These are phyloP conservation scores for Epithele typhae DNA, from an alignment of 768 basidiomycete genomes.

Conservation along the genomic window DNA sequence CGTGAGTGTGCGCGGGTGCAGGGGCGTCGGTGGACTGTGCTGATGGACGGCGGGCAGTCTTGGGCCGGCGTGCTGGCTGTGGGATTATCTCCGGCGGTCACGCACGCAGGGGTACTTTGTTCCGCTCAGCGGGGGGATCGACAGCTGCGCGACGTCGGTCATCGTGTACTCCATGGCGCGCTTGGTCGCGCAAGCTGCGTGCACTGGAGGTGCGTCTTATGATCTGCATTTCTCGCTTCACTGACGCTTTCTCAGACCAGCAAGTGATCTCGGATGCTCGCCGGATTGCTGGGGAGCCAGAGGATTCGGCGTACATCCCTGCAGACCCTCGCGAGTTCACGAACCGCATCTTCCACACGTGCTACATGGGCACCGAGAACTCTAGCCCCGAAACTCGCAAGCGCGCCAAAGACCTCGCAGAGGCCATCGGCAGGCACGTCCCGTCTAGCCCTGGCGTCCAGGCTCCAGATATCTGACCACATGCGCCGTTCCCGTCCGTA, in stretches of 20 bases:
- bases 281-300: constrained; percentile 81
- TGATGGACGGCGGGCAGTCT: constrained; percentile 45
- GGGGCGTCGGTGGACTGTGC: too few relatives aligned
- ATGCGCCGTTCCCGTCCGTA: too few relatives aligned
- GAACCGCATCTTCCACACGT: constrained; percentile 88
- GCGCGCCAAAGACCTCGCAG: constrained; percentile 82
- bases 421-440: constrained; percentile 83
- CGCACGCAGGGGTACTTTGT: constrained; percentile 93
- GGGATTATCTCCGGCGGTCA: constrained; percentile 97
- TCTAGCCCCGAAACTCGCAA: constrained; percentile 82
- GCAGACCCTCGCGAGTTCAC: constrained; percentile 85
- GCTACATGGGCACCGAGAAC: constrained; percentile 99
- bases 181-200: constrained; percentile 77
- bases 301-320: constrained; percentile 79
- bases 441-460: neutral
- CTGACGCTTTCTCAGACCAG: constrained; percentile 44
- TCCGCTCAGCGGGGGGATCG: constrained; percentile 93
- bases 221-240: neutral
- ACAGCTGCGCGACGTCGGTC: constrained; percentile 94
- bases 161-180: constrained; percentile 98
- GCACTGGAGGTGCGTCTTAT: constrained; percentile 56
- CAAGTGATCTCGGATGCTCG: constrained; percentile 91
- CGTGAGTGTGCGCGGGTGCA: constrained; percentile 53
- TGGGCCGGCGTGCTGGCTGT: constrained; percentile 99
- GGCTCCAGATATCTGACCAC: neutral